Percentiles rank a stretch among this genome's conserved stretches.
phyloP scores from a whole-genome alignment of 805 yeast species.

The Kodamaea jinghongensis region DNA sequence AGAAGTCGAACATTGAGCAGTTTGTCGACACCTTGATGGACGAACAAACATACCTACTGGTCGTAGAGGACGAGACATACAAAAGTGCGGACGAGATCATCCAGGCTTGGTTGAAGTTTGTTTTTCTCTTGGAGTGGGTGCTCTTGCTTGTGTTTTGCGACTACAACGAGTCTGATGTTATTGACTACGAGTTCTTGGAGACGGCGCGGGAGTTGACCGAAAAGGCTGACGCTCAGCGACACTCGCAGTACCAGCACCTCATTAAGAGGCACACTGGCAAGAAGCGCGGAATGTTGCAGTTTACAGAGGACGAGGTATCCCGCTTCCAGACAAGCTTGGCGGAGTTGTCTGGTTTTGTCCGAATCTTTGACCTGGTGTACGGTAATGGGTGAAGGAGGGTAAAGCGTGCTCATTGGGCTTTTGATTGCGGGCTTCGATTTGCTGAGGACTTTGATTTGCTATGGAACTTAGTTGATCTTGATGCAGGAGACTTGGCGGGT shows the following conservation, averaged over 20 bases:
- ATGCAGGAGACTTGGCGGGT: too few relatives aligned
- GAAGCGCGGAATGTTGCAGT: not conserved
- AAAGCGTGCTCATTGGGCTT: too few relatives aligned
- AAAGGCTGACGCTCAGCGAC: constrained; percentile 2
- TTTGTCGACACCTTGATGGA: constrained; percentile 11
- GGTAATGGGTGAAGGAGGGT: not conserved
- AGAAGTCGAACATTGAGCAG: constrained; percentile 7
- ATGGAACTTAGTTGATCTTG: too few relatives aligned
- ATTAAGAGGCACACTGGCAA: not conserved
- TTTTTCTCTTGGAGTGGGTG: constrained; percentile 24
- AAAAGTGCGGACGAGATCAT: constrained; percentile 16
- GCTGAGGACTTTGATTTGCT: too few relatives aligned
- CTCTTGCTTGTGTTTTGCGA: constrained; percentile 13
- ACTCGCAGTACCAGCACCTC: not conserved
- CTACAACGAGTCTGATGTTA: not conserved
- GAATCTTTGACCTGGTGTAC: constrained; percentile 1
- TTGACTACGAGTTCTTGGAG: constrained; percentile 1
- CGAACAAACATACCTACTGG: constrained; percentile 11
- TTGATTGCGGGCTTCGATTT: too few relatives aligned
- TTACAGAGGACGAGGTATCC: not conserved
- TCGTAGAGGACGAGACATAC: constrained; percentile 23
- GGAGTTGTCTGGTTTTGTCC: constrained; percentile 1
- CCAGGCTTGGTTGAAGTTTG: constrained; percentile 24
- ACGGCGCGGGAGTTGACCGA: not conserved
- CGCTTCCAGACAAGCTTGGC: not conserved